Evolutionary conservation across 108 stramenopile species (phyloP).

Genomic region (Schizochytrium sp.): DNA sequence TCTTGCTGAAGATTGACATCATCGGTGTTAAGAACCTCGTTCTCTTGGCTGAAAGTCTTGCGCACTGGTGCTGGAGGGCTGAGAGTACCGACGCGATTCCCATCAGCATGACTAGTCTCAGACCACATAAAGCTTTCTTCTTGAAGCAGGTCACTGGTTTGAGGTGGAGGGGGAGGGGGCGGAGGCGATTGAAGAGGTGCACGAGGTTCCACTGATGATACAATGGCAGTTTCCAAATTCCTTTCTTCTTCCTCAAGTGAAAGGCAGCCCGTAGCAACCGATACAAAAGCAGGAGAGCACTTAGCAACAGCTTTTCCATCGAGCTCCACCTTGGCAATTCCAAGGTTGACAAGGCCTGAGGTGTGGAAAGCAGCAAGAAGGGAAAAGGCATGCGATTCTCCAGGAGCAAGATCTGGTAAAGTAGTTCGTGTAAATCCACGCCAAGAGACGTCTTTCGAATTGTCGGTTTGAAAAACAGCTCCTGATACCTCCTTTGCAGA

Average conservation of each 20-base stretch:
- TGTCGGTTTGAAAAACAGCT: slow-evolving; percentile 5
- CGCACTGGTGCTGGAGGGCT: too few species aligned
- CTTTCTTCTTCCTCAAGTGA: not conserved
- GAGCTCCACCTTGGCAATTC: not conserved
- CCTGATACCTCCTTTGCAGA: not conserved
- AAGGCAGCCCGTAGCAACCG: slow-evolving; percentile 1
- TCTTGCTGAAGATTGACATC: too few species aligned
- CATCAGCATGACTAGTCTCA: not conserved
- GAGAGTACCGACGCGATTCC: not conserved
- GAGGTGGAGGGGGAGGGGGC: not conserved
- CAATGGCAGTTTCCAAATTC: too few species aligned
- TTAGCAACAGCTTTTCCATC: not conserved
- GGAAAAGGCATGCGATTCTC: not conserved
- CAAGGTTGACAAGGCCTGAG: slow-evolving; percentile 26
- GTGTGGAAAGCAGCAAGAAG: slow-evolving; percentile 4
- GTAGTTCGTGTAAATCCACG: not conserved
- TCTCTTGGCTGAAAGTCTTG: too few species aligned
- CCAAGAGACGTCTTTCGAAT: slow-evolving; percentile 5
- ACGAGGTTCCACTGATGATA: not conserved
- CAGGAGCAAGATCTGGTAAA: not conserved
- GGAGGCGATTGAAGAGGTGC: not conserved
- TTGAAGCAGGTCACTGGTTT: not conserved
- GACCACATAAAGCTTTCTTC: slow-evolving; percentile 30
- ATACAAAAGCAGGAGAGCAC: not conserved
- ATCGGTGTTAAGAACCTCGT: too few species aligned